A percentile compares a stretch with the other conserved stretches of the same genome.
These are phyloP conservation scores for Paspalum notatum DNA, from an alignment of 176 grass and related monocot genomes.

Conservation along the genomic window DNA sequence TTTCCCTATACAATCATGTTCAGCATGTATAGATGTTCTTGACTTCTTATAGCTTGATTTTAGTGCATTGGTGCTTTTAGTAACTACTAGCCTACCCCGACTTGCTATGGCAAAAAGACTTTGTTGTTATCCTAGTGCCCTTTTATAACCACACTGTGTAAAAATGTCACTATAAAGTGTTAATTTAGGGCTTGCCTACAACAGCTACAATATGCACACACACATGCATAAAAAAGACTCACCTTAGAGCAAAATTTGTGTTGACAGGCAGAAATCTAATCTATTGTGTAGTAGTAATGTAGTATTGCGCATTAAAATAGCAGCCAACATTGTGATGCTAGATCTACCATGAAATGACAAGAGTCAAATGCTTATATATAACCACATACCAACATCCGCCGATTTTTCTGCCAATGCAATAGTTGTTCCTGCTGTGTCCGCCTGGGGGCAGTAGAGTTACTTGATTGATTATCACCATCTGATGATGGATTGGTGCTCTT, in stretches of 20 bases:
- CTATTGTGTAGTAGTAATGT: background rate
- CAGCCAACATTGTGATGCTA: background rate
- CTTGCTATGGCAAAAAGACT: background rate
- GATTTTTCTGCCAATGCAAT: slow-evolving; percentile 93
- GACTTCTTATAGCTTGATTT: background rate
- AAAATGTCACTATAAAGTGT: slow-evolving; percentile 1
- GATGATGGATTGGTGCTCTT: slow-evolving; percentile 55
- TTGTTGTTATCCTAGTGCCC: background rate
- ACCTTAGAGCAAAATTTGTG: slow-evolving; percentile 1
- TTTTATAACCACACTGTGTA: slow-evolving; percentile 17
- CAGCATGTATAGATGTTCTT: background rate
- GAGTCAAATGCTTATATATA: slow-evolving; percentile 5
- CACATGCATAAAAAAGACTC: background rate
- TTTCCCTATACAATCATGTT: background rate
- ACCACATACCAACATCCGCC: slow-evolving; percentile 70
- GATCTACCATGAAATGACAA: background rate
- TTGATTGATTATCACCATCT: slow-evolving; percentile 57
- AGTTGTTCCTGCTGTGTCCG: slow-evolving; percentile 89
- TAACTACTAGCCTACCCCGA: background rate
- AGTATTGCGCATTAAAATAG: background rate
- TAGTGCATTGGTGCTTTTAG: slow-evolving; percentile 12
- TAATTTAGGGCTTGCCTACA: background rate
- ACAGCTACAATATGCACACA: background rate
- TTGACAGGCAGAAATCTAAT: background rate
- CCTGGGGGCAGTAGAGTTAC: slow-evolving; percentile 56